Percentiles rank a stretch among this genome's conserved stretches.
These are phyloP conservation scores for Apiospora malaysiana DNA, from an alignment of 2,329 filamentous ascomycete genomes.

Conservation along the genomic window DNA sequence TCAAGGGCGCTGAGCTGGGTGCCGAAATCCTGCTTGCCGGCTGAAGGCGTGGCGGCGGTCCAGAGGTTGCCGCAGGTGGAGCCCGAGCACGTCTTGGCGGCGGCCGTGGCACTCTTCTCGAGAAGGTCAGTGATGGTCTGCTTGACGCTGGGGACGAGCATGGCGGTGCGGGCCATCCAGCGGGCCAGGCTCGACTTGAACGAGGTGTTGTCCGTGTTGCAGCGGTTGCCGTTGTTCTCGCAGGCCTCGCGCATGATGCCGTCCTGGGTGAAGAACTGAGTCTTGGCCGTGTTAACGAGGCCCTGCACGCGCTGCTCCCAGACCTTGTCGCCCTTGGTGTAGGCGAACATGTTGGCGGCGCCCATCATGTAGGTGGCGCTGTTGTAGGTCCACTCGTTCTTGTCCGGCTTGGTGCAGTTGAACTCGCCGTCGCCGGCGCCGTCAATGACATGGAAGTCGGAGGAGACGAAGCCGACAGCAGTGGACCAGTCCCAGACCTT, in stretches of 20 bases:
- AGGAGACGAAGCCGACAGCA: conserved; percentile 44
- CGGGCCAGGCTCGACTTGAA: conserved; percentile 37
- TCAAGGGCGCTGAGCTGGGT: conserved; percentile 44
- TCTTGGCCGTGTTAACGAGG: conserved; percentile 39
- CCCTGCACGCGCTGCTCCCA: conserved; percentile 42
- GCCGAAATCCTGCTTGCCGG: conserved; percentile 42
- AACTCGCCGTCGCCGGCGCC: conserved; percentile 42
- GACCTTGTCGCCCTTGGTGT: conserved; percentile 40
- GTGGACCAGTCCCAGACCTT: conserved; percentile 56
- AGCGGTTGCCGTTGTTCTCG: conserved; percentile 44
- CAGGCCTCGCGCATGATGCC: conserved; percentile 46
- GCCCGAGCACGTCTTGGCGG: conserved; percentile 40
- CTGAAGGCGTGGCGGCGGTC: conserved; percentile 37
- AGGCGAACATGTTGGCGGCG: conserved; percentile 47
- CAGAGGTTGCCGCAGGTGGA: conserved; percentile 41
- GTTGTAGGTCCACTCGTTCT: conserved; percentile 51
- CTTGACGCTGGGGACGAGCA: conserved; percentile 41
- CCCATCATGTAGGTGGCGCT: conserved; percentile 48
- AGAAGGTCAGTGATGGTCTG: conserved; percentile 38
- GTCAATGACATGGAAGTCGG: conserved; percentile 45
- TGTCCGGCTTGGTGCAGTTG: conserved; percentile 38
- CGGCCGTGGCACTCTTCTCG: conserved; percentile 38
- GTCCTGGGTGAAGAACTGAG: conserved; percentile 37
- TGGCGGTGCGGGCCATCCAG: conserved; percentile 40
- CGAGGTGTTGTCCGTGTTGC: conserved; percentile 45